These are phyloP conservation scores for Claviceps cyperi DNA, from an alignment of 2,329 filamentous ascomycete species.

Conservation along the genomic window DNA sequence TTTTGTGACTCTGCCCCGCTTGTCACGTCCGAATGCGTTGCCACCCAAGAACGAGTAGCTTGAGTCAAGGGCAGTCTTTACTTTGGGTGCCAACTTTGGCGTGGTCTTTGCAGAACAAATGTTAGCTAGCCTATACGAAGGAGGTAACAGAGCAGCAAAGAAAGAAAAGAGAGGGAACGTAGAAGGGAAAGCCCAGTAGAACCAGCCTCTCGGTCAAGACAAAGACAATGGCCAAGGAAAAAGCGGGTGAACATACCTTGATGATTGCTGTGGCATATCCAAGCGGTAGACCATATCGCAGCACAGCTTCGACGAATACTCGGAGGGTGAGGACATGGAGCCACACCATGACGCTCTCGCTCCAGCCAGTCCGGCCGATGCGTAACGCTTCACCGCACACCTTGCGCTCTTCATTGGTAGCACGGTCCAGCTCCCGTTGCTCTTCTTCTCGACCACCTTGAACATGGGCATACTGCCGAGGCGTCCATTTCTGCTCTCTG, in stretches of 20 bases:
- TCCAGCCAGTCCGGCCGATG: constrained; percentile 82
- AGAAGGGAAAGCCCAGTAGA: neutral
- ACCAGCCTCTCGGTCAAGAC: neutral
- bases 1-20: constrained; percentile 81
- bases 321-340: constrained; percentile 79
- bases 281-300: constrained; percentile 83
- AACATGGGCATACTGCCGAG: constrained; percentile 84
- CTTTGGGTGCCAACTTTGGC: constrained; percentile 67
- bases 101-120: constrained; percentile 45
- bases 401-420: constrained; percentile 75
- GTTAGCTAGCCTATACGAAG: neutral
- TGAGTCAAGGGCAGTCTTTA: constrained; percentile 63
- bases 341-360: constrained; percentile 92
- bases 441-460: constrained; percentile 85
- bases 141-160: neutral
- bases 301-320: constrained; percentile 95
- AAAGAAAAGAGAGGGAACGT: neutral
- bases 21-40: constrained; percentile 86
- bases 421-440: constrained; percentile 67
- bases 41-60: constrained; percentile 86
- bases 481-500: constrained; percentile 86
- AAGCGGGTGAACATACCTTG: constrained; percentile 43
- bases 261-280: constrained; percentile 78
- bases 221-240: no score
- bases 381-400: constrained; percentile 84